Percentiles rank a stretch among this genome's conserved stretches.
Evolutionary conservation across 2,329 filamentous ascomycete genomes (phyloP).

Genomic region (Xylaria sp.): DNA sequence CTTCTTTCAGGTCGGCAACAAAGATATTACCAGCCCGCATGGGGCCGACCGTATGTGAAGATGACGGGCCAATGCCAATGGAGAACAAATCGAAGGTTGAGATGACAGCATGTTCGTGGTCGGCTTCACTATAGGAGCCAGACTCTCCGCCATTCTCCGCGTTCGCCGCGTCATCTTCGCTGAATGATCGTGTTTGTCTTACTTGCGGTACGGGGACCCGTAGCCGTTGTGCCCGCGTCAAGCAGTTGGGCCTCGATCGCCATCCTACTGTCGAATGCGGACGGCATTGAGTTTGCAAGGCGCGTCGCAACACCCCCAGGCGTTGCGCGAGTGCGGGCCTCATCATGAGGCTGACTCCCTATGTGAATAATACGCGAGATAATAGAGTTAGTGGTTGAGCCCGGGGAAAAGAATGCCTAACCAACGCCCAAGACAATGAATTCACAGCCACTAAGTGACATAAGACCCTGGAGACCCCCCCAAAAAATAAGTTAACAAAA

Average conservation of each 20-base stretch:
- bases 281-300: conserved; percentile 27
- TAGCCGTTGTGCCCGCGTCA: background rate
- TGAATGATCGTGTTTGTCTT: conserved; percentile 39
- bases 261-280: conserved; percentile 32
- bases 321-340: conserved; percentile 41
- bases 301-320: conserved; percentile 40
- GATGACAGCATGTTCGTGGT: conserved; percentile 62
- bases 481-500: background rate
- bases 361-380: conserved; percentile 3
- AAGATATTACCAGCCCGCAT: conserved; percentile 65
- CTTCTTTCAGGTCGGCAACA: conserved; percentile 58
- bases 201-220: conserved; percentile 12
- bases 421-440: background rate
- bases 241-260: conserved; percentile 15
- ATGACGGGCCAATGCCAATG: conserved; percentile 62
- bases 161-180: conserved; percentile 30
- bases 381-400: background rate
- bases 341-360: conserved; percentile 38
- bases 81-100: conserved; percentile 63
- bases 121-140: conserved; percentile 59
- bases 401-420: background rate
- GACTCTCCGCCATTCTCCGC: conserved; percentile 46
- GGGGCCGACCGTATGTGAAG: conserved; percentile 62
- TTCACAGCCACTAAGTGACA: background rate
- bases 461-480: background rate